phyloP scores from a whole-genome alignment of 2,329 filamentous ascomycete genomes.

The Calonectria crousiana region DNA sequence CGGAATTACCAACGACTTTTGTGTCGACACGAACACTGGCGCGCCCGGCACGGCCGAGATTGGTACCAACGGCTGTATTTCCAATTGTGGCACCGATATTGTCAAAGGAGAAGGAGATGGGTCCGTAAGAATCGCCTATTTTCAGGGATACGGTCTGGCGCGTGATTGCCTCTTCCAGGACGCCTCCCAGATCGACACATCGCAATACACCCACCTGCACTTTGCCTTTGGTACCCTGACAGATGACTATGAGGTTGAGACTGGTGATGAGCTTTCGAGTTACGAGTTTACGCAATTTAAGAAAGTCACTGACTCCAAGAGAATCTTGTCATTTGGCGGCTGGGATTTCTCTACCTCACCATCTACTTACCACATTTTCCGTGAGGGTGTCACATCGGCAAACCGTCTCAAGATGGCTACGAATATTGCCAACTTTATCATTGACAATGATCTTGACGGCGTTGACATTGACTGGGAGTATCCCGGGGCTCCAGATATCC shows the following conservation, averaged over 20 bases:
- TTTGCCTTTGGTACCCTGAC: constrained; percentile 42
- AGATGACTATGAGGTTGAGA: constrained; percentile 35
- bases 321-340: constrained; percentile 44
- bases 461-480: no score
- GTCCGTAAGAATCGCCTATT: no score
- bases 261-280: no score
- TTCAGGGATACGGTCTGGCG: no score
- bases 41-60: background rate
- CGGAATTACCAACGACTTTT: constrained; percentile 56
- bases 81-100: constrained; percentile 53
- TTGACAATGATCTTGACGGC: constrained; percentile 47
- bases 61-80: constrained; percentile 45
- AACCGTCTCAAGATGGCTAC: constrained; percentile 50
- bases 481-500: background rate
- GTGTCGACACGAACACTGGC: constrained; percentile 37
- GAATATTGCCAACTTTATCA: constrained; percentile 53
- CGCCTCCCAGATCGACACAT: no score
- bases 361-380: constrained; percentile 28
- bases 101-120: no score
- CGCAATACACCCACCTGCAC: constrained; percentile 41
- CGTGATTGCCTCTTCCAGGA: no score
- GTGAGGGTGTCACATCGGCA: constrained; percentile 29
- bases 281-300: constrained; percentile 48
- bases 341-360: constrained; percentile 38
- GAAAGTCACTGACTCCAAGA: constrained; percentile 25